Evolutionary conservation across 345 rosid species (phyloP).

Genomic region (Ceriops zippeliana): DNA sequence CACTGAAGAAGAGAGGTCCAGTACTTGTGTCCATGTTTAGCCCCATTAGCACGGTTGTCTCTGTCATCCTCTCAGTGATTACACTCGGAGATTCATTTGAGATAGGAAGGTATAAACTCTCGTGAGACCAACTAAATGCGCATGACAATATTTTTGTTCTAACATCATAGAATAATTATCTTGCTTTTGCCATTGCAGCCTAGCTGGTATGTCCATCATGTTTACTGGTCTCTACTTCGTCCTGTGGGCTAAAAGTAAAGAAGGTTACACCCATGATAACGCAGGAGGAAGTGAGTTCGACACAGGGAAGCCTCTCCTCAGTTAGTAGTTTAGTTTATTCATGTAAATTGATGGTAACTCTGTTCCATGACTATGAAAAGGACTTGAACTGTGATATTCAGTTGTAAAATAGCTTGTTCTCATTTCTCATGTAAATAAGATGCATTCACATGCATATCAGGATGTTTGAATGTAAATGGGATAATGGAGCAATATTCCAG

Average conservation of each 20-base stretch:
- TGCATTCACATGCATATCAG: too few species aligned
- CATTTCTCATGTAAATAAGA: neutral
- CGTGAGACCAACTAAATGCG: neutral
- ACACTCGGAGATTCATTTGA: slow-evolving; percentile 58
- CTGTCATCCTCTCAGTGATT: slow-evolving; percentile 53
- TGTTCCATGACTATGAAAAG: neutral
- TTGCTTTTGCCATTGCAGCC: slow-evolving; percentile 38
- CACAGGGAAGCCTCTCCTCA: slow-evolving; percentile 63
- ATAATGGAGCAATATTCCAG: too few species aligned
- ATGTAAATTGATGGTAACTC: too few species aligned
- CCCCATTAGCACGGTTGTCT: slow-evolving; percentile 66
- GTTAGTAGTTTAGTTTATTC: slow-evolving; percentile 21
- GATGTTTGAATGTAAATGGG: too few species aligned
- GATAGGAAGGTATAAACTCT: slow-evolving; percentile 60
- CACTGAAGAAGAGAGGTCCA: slow-evolving; percentile 86
- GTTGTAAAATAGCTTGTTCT: neutral
- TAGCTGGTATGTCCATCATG: slow-evolving; percentile 80
- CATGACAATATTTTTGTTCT: too few species aligned
- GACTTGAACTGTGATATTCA: neutral
- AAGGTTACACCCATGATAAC: slow-evolving; percentile 29
- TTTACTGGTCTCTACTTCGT: slow-evolving; percentile 73
- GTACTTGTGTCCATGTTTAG: slow-evolving; percentile 81
- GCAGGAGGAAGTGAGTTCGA: slow-evolving; percentile 45
- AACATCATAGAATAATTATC: too few species aligned
- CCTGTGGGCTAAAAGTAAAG: slow-evolving; percentile 94